Conservation (phyloP, 2,329 filamentous ascomycete species). For the Aspergillus brasiliensis region DNA sequence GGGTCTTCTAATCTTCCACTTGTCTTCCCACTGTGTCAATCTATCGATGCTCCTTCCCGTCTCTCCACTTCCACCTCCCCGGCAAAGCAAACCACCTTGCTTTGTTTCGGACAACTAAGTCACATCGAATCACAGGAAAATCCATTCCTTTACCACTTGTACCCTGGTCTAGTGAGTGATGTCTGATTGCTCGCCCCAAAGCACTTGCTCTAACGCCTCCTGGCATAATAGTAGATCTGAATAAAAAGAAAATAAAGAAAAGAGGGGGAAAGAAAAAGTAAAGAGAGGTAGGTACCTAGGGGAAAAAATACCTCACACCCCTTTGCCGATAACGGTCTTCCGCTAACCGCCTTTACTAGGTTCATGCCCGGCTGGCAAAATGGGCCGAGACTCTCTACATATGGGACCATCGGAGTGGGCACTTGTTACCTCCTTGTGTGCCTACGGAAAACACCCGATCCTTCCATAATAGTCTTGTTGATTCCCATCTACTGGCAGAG, state of each 20-base stretch:
- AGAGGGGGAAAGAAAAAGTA: neutral
- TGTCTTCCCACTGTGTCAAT: no score
- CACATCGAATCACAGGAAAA: neutral
- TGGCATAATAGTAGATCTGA: no score
- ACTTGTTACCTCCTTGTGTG: conserved; percentile 12
- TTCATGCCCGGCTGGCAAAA: neutral
- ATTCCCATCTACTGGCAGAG: neutral
- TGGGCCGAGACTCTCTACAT: conserved; percentile 7
- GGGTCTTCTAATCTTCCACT: neutral
- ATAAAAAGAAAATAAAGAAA: neutral
- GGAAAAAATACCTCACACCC: neutral
- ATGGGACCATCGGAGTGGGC: conserved; percentile 15
- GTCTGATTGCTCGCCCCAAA: neutral
- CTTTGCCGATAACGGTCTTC: neutral
- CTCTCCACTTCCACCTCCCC: neutral
- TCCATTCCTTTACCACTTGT: neutral
- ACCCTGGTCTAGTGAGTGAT: neutral
- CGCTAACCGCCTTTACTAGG: neutral
- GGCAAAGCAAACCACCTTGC: no score
- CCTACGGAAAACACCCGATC: conserved; percentile 1
- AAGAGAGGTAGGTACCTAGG: no score
- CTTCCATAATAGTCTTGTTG: neutral
- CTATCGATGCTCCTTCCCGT: neutral
- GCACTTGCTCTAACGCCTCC: neutral
- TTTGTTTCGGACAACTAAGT: neutral